phyloP scores from a whole-genome alignment of 768 basidiomycete genomes.

The Pisolithus marmoratus region DNA sequence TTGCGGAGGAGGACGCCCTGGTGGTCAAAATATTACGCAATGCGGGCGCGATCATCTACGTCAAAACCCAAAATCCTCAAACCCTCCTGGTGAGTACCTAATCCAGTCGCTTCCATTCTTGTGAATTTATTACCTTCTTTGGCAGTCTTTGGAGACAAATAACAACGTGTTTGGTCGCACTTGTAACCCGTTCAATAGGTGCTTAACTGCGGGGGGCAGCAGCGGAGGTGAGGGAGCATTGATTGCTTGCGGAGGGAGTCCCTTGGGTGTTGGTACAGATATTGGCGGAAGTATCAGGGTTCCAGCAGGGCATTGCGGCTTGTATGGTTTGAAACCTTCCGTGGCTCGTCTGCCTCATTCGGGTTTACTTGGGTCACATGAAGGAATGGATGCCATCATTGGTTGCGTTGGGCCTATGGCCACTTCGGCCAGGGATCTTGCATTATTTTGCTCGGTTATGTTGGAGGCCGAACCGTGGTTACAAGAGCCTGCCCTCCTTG shows the following conservation, averaged over 20 bases:
- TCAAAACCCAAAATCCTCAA: conserved; percentile 44
- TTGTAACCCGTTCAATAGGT: conserved; percentile 58
- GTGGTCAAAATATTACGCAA: conserved; percentile 40
- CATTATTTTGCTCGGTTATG: conserved; percentile 43
- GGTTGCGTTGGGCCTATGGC: conserved; percentile 47
- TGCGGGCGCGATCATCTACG: conserved; percentile 41
- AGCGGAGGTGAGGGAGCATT: conserved; percentile 45
- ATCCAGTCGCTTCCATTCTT: neutral
- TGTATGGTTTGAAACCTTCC: conserved; percentile 43
- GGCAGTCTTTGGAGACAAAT: conserved; percentile 46
- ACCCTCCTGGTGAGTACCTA: conserved; percentile 38
- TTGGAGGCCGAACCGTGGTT: conserved; percentile 43
- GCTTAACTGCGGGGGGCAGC: conserved; percentile 39
- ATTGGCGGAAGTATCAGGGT: conserved; percentile 44
- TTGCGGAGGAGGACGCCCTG: conserved; percentile 37
- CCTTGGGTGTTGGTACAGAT: conserved; percentile 40
- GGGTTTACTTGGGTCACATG: conserved; percentile 42
- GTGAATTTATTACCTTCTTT: conserved; percentile 9
- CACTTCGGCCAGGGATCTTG: conserved; percentile 43
- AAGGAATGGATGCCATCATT: conserved; percentile 49
- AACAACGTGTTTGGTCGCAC: conserved; percentile 55
- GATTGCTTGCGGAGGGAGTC: conserved; percentile 37
- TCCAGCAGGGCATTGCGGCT: conserved; percentile 35
- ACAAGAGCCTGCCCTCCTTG: conserved; percentile 39
- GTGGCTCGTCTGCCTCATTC: conserved; percentile 48